Evolutionary conservation across 2,329 filamentous ascomycete species (phyloP).

Genomic region (Talaromyces marneffei): DNA sequence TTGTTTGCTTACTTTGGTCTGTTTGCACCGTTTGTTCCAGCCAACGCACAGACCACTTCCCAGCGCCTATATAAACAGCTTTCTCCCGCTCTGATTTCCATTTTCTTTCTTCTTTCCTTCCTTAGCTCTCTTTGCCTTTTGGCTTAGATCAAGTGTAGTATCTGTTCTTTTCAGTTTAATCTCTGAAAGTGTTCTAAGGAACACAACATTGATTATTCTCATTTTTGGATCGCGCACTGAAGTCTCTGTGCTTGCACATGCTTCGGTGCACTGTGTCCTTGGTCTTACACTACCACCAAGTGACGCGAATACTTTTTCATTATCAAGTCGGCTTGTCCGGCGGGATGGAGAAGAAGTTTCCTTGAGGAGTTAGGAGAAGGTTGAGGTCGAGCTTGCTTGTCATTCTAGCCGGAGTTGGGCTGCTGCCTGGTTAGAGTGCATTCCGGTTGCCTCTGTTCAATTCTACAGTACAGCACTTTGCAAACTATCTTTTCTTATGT

Average conservation of each 20-base stretch:
- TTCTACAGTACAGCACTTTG: too few species aligned
- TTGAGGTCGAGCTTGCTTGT: too few species aligned
- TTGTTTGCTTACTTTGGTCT: slow-evolving; percentile 5
- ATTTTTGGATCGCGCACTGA: slow-evolving; percentile 60
- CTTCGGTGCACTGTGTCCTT: slow-evolving; percentile 62
- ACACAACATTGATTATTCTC: slow-evolving; percentile 72
- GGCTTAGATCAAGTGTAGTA: slow-evolving; percentile 92
- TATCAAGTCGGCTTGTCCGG: slow-evolving; percentile 48
- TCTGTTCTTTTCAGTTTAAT: slow-evolving; percentile 98
- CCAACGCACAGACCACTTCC: slow-evolving; percentile 17
- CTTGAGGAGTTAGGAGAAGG: background rate
- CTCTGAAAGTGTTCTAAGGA: slow-evolving; percentile 75
- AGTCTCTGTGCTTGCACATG: slow-evolving; percentile 70
- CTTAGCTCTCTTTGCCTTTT: slow-evolving; percentile 51
- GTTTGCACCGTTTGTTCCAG: background rate
- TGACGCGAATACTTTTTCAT: slow-evolving; percentile 65
- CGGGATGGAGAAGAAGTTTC: slow-evolving; percentile 52
- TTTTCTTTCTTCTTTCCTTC: slow-evolving; percentile 39
- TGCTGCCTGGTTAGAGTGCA: background rate
- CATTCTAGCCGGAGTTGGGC: too few species aligned
- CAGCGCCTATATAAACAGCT: slow-evolving; percentile 27
- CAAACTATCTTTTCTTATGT: too few species aligned
- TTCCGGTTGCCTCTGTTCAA: too few species aligned
- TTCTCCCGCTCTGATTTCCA: slow-evolving; percentile 20
- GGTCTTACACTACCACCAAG: slow-evolving; percentile 69